Evolutionary conservation across 768 basidiomycete species (phyloP).

Genomic region (Psilocybe azurescens): DNA sequence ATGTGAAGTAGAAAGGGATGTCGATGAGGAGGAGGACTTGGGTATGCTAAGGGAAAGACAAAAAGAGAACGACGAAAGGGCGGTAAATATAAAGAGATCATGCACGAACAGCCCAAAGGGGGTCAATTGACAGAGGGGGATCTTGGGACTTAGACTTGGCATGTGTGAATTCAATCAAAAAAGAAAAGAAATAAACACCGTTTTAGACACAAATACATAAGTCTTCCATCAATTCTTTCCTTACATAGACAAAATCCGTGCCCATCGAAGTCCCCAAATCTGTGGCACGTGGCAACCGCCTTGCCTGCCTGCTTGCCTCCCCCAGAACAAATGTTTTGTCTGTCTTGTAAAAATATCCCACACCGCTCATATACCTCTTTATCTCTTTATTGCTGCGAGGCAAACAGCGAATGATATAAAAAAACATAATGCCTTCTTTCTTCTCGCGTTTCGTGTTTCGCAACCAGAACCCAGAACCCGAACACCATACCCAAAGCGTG

Average conservation of each 20-base stretch:
- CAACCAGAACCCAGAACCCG: background rate
- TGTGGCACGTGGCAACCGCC: conserved; percentile 25
- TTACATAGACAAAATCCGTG: conserved; percentile 20
- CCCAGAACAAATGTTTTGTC: background rate
- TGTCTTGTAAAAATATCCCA: background rate
- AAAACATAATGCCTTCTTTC: background rate
- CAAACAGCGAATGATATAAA: background rate
- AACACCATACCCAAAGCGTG: background rate
- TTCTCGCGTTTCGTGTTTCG: background rate
- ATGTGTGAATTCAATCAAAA: conserved; percentile 28
- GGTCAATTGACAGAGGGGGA: conserved; percentile 14
- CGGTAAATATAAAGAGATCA: conserved; percentile 26
- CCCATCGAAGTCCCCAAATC: conserved; percentile 25
- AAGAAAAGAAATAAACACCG: conserved; percentile 16
- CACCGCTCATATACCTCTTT: background rate
- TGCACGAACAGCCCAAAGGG: conserved; percentile 31
- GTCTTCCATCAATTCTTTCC: conserved; percentile 12
- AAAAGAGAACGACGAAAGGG: conserved; percentile 14
- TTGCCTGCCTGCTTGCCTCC: background rate
- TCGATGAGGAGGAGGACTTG: conserved; percentile 8
- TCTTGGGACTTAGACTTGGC: conserved; percentile 31
- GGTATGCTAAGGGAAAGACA: conserved; percentile 16
- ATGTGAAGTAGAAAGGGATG: conserved; percentile 10
- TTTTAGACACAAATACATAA: conserved; percentile 11
- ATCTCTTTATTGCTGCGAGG: background rate